phyloP scores from a whole-genome alignment of 805 yeast species.

The Yamadazyma philogaea region DNA sequence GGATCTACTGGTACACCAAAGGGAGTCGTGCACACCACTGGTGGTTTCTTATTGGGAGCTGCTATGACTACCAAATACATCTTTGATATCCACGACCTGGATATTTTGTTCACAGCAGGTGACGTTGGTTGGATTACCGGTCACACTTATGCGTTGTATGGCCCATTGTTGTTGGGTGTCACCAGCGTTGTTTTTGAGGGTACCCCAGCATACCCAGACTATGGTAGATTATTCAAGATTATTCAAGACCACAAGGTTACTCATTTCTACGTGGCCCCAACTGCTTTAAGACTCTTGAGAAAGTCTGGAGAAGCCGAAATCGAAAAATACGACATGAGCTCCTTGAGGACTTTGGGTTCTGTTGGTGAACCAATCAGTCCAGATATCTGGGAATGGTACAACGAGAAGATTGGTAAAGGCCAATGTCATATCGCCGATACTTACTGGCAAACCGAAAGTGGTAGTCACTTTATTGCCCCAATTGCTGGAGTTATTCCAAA shows the following conservation, averaged over 20 bases:
- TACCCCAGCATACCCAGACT: constrained; percentile 95
- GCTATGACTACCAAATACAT: constrained; percentile 87
- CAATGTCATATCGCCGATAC: constrained; percentile 92
- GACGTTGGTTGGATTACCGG: constrained; percentile 99
- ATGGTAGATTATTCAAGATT: constrained; percentile 95
- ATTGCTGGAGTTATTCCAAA: constrained; percentile 92
- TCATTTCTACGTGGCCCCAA: constrained; percentile 97
- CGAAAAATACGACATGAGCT: constrained; percentile 72
- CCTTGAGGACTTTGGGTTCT: constrained; percentile 91
- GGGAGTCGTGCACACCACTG: constrained; percentile 95
- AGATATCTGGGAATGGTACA: constrained; percentile 98
- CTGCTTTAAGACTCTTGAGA: constrained; percentile 86
- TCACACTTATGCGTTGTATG: constrained; percentile 92
- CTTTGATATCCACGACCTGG: constrained; percentile 87
- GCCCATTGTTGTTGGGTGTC: constrained; percentile 84
- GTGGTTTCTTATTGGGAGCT: constrained; percentile 92
- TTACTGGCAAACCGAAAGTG: constrained; percentile 98
- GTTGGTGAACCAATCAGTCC: constrained; percentile 99
- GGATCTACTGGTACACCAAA: constrained; percentile 99
- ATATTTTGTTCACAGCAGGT: constrained; percentile 92
- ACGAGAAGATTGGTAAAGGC: constrained; percentile 84
- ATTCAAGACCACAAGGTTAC: constrained; percentile 88
- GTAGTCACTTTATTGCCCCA: constrained; percentile 92
- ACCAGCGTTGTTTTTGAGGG: constrained; percentile 94
- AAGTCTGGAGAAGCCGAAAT: constrained; percentile 87